Evolutionary conservation across 495 filamentous ascomycete species (phyloP).

Genomic region (Venustampulla echinocandica): DNA sequence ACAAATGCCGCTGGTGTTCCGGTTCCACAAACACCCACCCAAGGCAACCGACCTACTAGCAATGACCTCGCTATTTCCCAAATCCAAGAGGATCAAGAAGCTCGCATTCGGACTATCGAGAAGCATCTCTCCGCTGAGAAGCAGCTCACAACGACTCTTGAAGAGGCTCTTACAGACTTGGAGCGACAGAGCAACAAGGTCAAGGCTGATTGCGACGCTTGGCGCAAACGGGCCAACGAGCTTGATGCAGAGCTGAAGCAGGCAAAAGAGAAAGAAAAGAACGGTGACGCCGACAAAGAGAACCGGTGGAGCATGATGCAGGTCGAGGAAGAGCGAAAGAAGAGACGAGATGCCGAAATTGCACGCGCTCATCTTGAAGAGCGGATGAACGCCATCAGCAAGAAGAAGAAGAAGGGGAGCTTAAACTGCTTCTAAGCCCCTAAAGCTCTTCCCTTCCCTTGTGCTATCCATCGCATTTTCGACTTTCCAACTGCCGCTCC

Average conservation of each 20-base stretch:
- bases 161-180: conserved; percentile 90
- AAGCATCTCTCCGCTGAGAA: conserved; percentile 95
- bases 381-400: conserved; percentile 85
- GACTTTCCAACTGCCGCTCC: neutral
- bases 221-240: conserved; percentile 71
- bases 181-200: conserved; percentile 78
- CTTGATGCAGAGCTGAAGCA: conserved; percentile 72
- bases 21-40: conserved; percentile 35
- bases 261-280: conserved; percentile 42
- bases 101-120: conserved; percentile 89
- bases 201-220: conserved; percentile 79
- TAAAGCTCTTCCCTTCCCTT: neutral
- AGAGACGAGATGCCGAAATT: conserved; percentile 77
- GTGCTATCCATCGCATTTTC: neutral
- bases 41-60: conserved; percentile 58
- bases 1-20: conserved; percentile 18
- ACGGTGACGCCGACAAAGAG: conserved; percentile 39
- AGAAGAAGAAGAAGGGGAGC: conserved; percentile 92
- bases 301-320: conserved; percentile 81
- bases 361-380: conserved; percentile 81
- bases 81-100: conserved; percentile 86
- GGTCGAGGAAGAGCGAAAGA: conserved; percentile 88
- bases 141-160: conserved; percentile 86
- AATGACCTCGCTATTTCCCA: conserved; percentile 70
- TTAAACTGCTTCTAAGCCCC: conserved; percentile 93